Conservation (phyloP, 1,139 yeast genomes). For the Yamadazyma spencermartinsiae region DNA sequence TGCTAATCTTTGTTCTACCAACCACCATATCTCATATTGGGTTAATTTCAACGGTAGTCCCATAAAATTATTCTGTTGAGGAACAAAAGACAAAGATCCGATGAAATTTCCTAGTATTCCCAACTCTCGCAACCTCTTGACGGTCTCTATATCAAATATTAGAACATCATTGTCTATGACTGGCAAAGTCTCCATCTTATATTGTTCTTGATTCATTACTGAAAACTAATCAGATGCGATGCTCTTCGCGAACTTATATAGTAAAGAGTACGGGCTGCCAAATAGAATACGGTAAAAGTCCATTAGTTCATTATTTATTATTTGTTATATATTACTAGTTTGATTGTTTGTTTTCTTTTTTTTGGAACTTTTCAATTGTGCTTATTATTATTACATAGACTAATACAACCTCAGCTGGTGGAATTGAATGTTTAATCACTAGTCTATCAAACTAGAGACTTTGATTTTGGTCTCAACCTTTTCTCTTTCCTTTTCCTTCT, state of each 20-base stretch:
- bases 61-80: conserved; percentile 85
- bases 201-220: too few species aligned
- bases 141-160: conserved; percentile 47
- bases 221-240: conserved; percentile 4
- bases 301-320: conserved; percentile 3
- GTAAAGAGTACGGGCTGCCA: too few species aligned
- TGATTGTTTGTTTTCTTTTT: too few species aligned
- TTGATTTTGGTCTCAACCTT: conserved; percentile 19
- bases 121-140: conserved; percentile 51
- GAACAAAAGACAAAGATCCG: conserved; percentile 84
- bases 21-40: conserved; percentile 72
- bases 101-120: conserved; percentile 72
- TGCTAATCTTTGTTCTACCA: conserved; percentile 48
- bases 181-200: conserved; percentile 18
- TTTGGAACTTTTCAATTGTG: too few species aligned
- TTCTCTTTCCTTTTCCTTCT: neutral
- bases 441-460: conserved; percentile 30
- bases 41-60: conserved; percentile 79
- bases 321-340: too few species aligned
- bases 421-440: conserved; percentile 3
- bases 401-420: neutral
- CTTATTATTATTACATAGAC: neutral
- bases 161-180: conserved; percentile 51
- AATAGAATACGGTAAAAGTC: too few species aligned
- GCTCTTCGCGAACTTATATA: neutral